phyloP scores from a whole-genome alignment of 192 early-diverging fungal species.

The Coemansia sp. region DNA sequence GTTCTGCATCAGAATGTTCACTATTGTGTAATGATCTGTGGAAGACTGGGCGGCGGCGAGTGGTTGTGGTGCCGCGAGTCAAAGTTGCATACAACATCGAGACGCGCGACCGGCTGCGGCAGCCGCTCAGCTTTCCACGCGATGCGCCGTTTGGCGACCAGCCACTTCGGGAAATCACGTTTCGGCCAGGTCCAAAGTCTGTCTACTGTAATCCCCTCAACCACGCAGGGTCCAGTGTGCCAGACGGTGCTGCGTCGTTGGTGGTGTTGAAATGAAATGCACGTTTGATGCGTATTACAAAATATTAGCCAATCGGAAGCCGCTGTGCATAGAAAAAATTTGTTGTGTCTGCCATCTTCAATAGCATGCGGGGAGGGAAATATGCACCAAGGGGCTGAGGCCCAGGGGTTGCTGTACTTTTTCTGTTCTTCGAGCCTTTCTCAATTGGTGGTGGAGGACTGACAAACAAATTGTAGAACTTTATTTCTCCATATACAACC shows the following conservation, averaged over 20 bases:
- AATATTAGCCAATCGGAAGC: slow-evolving; percentile 1
- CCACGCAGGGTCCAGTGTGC: slow-evolving; percentile 8
- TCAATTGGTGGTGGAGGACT: not conserved
- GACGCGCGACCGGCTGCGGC: slow-evolving; percentile 33
- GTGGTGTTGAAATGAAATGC: slow-evolving; percentile 6
- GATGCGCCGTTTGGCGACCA: slow-evolving; percentile 21
- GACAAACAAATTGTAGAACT: not conserved
- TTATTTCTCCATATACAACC: not conserved
- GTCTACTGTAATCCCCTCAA: slow-evolving; percentile 52
- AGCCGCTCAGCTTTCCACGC: slow-evolving; percentile 26
- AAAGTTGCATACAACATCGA: slow-evolving; percentile 47
- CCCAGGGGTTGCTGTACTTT: not conserved
- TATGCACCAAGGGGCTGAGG: not conserved
- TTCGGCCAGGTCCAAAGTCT: slow-evolving; percentile 27
- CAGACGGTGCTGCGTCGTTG: slow-evolving; percentile 36
- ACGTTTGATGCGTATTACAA: not conserved
- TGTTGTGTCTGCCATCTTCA: not conserved
- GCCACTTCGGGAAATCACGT: slow-evolving; percentile 14
- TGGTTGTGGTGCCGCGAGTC: slow-evolving; percentile 49
- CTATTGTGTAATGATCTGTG: slow-evolving; percentile 55
- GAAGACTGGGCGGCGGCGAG: slow-evolving; percentile 27
- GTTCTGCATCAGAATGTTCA: slow-evolving; percentile 57
- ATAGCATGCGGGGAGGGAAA: not conserved
- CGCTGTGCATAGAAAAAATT: slow-evolving; percentile 8
- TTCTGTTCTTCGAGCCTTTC: not conserved